Conservation (phyloP, 495 filamentous ascomycete species). For the Acidiella bohemica region DNA sequence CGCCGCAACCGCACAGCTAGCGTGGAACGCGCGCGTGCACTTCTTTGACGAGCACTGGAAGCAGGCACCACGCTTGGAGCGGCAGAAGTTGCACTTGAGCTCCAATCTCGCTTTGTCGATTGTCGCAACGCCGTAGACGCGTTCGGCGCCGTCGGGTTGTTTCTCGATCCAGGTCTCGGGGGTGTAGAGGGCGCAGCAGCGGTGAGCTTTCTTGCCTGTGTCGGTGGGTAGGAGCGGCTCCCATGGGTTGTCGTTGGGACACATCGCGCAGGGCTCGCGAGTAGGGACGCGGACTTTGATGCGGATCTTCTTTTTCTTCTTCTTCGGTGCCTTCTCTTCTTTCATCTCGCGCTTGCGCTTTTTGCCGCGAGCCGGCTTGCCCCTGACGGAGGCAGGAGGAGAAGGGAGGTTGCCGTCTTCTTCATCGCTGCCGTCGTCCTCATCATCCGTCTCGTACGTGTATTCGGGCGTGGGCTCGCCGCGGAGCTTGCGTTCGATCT, state of each 20-base stretch:
- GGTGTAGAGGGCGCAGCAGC: conserved; percentile 77
- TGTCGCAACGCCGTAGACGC: conserved; percentile 59
- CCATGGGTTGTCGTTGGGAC: conserved; percentile 79
- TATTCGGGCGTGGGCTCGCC: conserved; percentile 85
- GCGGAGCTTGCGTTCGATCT: conserved; percentile 85
- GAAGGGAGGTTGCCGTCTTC: conserved; percentile 64
- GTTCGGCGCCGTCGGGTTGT: conserved; percentile 54
- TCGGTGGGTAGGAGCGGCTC: conserved; percentile 78
- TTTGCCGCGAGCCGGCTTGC: conserved; percentile 39
- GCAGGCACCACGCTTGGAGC: conserved; percentile 81
- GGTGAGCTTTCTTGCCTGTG: conserved; percentile 75
- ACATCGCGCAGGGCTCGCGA: conserved; percentile 81
- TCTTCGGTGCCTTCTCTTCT: conserved; percentile 43
- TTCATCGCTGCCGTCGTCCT: conserved; percentile 53
- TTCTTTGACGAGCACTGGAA: conserved; percentile 96
- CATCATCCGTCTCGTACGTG: conserved; percentile 65
- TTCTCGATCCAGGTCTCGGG: conserved; percentile 76
- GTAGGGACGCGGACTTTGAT: conserved; percentile 54
- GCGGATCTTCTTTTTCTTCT: conserved; percentile 50
- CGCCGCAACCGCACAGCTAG: conserved; percentile 81
- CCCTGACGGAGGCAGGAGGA: conserved; percentile 59
- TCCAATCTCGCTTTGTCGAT: conserved; percentile 81
- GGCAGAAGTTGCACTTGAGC: conserved; percentile 87
- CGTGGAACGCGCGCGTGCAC: conserved; percentile 86
- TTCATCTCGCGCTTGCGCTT: conserved; percentile 47